Evolutionary conservation across 495 filamentous ascomycete genomes (phyloP).

Genomic region (Hyaloscypha hepaticicola): DNA sequence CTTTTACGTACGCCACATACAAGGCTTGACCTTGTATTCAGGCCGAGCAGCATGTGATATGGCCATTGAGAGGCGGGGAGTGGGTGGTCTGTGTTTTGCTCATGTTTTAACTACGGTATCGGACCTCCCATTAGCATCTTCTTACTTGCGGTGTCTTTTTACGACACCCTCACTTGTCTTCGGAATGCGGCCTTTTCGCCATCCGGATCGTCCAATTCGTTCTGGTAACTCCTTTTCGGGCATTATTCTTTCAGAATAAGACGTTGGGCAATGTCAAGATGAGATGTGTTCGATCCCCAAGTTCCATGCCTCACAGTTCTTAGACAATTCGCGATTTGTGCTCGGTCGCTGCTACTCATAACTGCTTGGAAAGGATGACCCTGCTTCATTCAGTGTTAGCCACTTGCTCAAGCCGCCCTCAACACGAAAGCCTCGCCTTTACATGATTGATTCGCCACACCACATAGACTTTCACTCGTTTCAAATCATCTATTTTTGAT

Average conservation of each 20-base stretch:
- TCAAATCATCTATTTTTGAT: not conserved
- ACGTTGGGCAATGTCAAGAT: not conserved
- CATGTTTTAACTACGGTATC: slow-evolving; percentile 6
- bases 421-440: not conserved
- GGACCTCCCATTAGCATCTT: slow-evolving; percentile 3
- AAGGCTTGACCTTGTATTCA: not conserved
- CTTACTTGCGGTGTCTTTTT: not conserved
- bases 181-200: not conserved
- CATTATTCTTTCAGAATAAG: not conserved
- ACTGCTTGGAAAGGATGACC: slow-evolving; percentile 3
- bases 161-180: not conserved
- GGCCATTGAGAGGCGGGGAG: not conserved
- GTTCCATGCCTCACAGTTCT: not conserved
- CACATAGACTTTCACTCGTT: not conserved
- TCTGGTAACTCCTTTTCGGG: not conserved
- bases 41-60: not conserved
- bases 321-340: not conserved
- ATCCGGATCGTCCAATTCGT: not conserved
- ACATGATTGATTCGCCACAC: not conserved
- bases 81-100: slow-evolving; percentile 6
- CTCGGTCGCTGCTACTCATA: not conserved
- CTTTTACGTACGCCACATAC: not conserved
- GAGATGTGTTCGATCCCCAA: not conserved
- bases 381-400: not conserved
- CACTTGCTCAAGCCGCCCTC: not conserved